A percentile compares a stretch with the other conserved stretches of the same genome.
Evolutionary conservation across 768 basidiomycete genomes (phyloP).

Genomic region (Candolleomyces efflorescens): DNA sequence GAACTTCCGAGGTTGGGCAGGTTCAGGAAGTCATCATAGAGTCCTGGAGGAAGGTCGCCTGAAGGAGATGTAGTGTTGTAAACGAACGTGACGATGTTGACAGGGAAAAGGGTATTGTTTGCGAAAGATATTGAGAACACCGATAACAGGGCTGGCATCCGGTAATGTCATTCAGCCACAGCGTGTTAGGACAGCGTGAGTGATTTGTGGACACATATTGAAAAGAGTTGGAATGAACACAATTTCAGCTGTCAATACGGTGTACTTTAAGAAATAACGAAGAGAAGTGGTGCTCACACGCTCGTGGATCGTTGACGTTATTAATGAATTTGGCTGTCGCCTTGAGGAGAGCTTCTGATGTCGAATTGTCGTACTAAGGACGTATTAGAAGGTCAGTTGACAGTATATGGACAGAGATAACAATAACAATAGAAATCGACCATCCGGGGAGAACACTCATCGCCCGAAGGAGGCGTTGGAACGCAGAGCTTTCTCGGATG

Average conservation of each 20-base stretch:
- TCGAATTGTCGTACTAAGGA: conserved; percentile 31
- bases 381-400: not conserved
- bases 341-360: conserved; percentile 31
- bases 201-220: not conserved
- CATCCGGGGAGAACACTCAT: not conserved
- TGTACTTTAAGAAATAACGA: not conserved
- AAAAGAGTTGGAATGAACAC: no score
- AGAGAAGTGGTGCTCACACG: conserved; percentile 22
- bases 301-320: conserved; percentile 33
- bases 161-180: not conserved
- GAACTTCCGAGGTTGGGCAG: conserved; percentile 25
- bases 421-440: not conserved
- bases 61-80: conserved; percentile 31
- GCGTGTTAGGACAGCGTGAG: not conserved
- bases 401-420: not conserved
- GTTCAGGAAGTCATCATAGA: conserved; percentile 35
- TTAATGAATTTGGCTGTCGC: conserved; percentile 32
- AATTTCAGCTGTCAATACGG: no score
- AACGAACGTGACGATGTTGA: conserved; percentile 25
- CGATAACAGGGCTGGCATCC: conserved; percentile 21
- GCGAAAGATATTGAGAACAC: conserved; percentile 17
- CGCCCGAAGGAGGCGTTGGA: no score
- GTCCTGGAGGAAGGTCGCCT: conserved; percentile 14
- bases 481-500: not conserved
- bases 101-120: conserved; percentile 16